These are phyloP conservation scores for Podospora comata DNA, from an alignment of 495 filamentous ascomycete species.

Conservation along the genomic window DNA sequence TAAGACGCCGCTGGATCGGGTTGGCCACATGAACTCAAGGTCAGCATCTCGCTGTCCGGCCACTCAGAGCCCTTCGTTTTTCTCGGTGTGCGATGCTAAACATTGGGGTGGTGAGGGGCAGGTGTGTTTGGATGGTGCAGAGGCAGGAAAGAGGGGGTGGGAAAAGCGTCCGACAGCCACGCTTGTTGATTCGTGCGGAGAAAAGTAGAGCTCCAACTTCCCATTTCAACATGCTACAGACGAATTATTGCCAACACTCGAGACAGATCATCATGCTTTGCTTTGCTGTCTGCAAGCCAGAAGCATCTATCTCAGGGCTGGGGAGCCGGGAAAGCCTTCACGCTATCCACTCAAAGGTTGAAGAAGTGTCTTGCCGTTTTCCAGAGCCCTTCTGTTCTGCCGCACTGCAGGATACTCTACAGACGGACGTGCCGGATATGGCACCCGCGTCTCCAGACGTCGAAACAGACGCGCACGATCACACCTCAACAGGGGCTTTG, in stretches of 20 bases:
- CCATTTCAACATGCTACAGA: neutral
- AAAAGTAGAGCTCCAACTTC: neutral
- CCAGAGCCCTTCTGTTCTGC: slow-evolving; percentile 13
- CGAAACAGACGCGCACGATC: slow-evolving; percentile 20
- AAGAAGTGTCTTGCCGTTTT: neutral
- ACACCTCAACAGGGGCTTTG: slow-evolving; percentile 17
- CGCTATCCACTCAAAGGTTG: neutral
- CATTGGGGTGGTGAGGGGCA: slow-evolving; percentile 8
- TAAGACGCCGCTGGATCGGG: slow-evolving; percentile 19
- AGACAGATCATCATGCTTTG: slow-evolving; percentile 3
- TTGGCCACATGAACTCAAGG: slow-evolving; percentile 32
- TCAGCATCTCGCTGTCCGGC: slow-evolving; percentile 29
- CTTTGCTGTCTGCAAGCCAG: neutral
- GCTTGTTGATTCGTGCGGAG: slow-evolving; percentile 4
- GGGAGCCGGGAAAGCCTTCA: neutral
- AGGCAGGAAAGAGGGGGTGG: slow-evolving; percentile 9
- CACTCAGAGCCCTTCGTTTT: slow-evolving; percentile 24
- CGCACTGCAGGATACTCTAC: slow-evolving; percentile 20
- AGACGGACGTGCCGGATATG: slow-evolving; percentile 27
- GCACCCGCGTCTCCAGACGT: slow-evolving; percentile 24
- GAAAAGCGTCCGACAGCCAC: slow-evolving; percentile 3
- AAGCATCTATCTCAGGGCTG: slow-evolving; percentile 6
- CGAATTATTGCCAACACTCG: neutral
- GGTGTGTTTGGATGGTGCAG: neutral
- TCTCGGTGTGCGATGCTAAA: slow-evolving; percentile 18